These are phyloP conservation scores for Pseudoneurospora amorphoporcata DNA, from an alignment of 495 filamentous ascomycete species.

Conservation along the genomic window DNA sequence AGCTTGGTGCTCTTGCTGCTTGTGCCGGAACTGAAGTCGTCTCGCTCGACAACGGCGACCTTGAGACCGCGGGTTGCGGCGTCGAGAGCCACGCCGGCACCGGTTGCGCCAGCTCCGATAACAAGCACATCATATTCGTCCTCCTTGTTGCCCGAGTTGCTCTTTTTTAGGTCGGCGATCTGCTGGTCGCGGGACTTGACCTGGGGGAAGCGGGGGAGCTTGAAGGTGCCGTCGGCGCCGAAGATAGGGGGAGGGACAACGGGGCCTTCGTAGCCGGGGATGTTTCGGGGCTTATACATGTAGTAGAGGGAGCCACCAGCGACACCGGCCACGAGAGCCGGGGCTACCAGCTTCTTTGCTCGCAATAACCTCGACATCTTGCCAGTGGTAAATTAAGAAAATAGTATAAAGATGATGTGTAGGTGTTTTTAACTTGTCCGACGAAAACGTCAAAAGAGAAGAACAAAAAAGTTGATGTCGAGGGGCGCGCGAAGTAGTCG, in stretches of 20 bases:
- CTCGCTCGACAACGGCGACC: constrained; percentile 88
- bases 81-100: constrained; percentile 86
- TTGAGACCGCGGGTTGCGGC: constrained; percentile 86
- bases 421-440: background rate
- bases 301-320: constrained; percentile 57
- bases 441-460: background rate
- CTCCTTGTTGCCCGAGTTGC: constrained; percentile 21
- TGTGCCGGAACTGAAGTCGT: constrained; percentile 90
- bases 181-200: constrained; percentile 63
- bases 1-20: constrained; percentile 97
- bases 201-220: constrained; percentile 69
- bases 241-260: constrained; percentile 75
- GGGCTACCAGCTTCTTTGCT: constrained; percentile 28
- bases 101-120: constrained; percentile 89
- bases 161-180: constrained; percentile 47
- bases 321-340: constrained; percentile 26
- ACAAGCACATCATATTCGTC: constrained; percentile 76
- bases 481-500: background rate
- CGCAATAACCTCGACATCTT: constrained; percentile 20
- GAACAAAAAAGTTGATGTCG: background rate
- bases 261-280: constrained; percentile 71
- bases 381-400: background rate
- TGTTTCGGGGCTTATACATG: constrained; percentile 73
- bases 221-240: constrained; percentile 63
- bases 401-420: background rate